A percentile compares a stretch with the other conserved stretches of the same genome.
Conservation (phyloP, 106 monocot species). For the Allium sativum region DNA sequence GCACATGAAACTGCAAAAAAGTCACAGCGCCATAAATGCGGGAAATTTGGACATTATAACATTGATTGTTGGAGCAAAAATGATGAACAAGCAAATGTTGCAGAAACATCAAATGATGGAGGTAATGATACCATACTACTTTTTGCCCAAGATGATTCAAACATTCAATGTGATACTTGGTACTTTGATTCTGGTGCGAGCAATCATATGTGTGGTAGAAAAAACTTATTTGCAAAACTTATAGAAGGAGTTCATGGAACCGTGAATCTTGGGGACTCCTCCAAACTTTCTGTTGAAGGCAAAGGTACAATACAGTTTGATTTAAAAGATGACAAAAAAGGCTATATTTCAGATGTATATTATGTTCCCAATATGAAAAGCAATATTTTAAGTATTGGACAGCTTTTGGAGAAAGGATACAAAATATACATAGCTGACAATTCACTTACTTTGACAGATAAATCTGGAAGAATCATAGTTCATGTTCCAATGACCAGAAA, state of each 20-base stretch:
- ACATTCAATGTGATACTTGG: not conserved
- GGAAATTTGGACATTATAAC: no score
- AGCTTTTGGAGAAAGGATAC: conserved; percentile 7
- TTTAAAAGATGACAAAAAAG: conserved; percentile 1
- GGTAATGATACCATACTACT: no score
- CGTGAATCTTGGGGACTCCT: no score
- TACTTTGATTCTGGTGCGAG: not conserved
- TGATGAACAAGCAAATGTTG: no score
- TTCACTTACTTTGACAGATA: conserved; percentile 3
- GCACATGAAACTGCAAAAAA: no score
- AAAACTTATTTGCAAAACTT: no score
- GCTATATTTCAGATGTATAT: conserved; percentile 9
- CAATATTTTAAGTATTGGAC: conserved; percentile 10
- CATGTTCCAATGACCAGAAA: not conserved
- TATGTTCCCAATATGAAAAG: conserved; percentile 10
- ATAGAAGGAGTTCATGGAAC: no score
- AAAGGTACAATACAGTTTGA: conserved; percentile 1
- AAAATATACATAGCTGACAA: conserved; percentile 2
- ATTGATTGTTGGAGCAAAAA: no score
- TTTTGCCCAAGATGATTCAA: no score
- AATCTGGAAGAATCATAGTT: not conserved
- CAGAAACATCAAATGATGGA: no score
- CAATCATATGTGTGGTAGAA: no score
- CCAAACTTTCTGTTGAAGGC: not conserved
- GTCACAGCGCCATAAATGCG: no score